Evolutionary conservation across 1,284 basidiomycete species (phyloP).

Genomic region (Cerrena zonata): DNA sequence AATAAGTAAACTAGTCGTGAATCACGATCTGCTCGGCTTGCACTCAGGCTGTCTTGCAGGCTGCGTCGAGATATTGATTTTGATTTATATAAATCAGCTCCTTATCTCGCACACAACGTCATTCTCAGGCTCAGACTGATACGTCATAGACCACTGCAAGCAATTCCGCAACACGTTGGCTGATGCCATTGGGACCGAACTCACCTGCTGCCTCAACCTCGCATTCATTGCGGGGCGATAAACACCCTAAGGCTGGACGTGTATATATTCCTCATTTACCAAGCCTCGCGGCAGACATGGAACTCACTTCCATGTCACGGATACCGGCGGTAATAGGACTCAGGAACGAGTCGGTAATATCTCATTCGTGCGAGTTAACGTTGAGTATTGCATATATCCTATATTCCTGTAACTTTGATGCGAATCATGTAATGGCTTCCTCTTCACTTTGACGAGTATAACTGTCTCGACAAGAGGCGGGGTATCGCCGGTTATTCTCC

Average conservation of each 20-base stretch:
- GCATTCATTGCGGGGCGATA: neutral
- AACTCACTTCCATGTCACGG: neutral
- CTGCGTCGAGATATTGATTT: neutral
- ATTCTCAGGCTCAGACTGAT: neutral
- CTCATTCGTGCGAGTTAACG: neutral
- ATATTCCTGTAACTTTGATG: neutral
- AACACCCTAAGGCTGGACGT: neutral
- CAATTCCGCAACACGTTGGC: neutral
- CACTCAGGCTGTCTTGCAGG: neutral
- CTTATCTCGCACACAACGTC: neutral
- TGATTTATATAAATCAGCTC: neutral
- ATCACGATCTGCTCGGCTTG: neutral
- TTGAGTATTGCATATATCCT: neutral
- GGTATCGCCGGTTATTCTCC: slow-evolving; percentile 8
- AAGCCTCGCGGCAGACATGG: slow-evolving; percentile 1
- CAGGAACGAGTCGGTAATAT: neutral
- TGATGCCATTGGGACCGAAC: neutral
- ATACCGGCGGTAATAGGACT: neutral
- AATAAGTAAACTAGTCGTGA: neutral
- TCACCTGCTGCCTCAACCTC: neutral
- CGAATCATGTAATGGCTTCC: neutral
- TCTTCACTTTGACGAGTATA: neutral
- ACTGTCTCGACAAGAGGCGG: neutral
- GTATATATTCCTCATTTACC: neutral
- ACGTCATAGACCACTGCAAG: neutral